Evolutionary conservation across 2,329 filamentous ascomycete species (phyloP), one percentile per base, ranked within the genome.

Genomic region (Calonectria ilicicola): DNA sequence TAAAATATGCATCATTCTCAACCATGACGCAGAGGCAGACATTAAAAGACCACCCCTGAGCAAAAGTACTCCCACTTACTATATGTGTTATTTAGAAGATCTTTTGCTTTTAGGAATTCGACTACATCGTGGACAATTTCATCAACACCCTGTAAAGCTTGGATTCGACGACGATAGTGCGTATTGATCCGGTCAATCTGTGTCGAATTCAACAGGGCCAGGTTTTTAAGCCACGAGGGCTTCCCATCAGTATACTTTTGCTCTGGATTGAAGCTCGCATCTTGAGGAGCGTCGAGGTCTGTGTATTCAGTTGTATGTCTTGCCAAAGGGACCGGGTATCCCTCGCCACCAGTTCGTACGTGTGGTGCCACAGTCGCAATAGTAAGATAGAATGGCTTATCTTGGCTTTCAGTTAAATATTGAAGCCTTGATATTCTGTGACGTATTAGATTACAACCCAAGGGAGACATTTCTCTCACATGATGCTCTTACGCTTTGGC

Each of bases 251-350:
- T 69, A 14, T 17, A 53, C 7, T 53, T 27, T 40, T 69, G 67
- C 14, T 56, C 46, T 0, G 92, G 92, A 78, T 94, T 94, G 83
- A 94, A 94, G 77, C 91, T 89, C 0, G 85, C 82, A 1, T 87
- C 91, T 26, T 92, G 84, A 0, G 92, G 92, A 0, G 94, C 88
- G 27, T 85, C 88, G 7, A 85, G 88, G 70, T 89, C 86, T 14
- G 85, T 76, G 77, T 94, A 94, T 0, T 93, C 84, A 75, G 91
- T 82, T 27, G 86, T 84, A 76, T 94, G 91, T 21, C 91, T 85
- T 65, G 88, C 83, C 0, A 91, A 87, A 0, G 78, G 78, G 4
- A 75, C 71, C 4, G 79, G 78, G 14, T 73, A 85, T 0, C 53
- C 53, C n/a, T 85, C 77, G 26, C 67, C 72, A 5, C 78, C 70